These are phyloP conservation scores for Aspergillus intermedius DNA, from an alignment of 2,329 filamentous ascomycete species.

Conservation along the genomic window DNA sequence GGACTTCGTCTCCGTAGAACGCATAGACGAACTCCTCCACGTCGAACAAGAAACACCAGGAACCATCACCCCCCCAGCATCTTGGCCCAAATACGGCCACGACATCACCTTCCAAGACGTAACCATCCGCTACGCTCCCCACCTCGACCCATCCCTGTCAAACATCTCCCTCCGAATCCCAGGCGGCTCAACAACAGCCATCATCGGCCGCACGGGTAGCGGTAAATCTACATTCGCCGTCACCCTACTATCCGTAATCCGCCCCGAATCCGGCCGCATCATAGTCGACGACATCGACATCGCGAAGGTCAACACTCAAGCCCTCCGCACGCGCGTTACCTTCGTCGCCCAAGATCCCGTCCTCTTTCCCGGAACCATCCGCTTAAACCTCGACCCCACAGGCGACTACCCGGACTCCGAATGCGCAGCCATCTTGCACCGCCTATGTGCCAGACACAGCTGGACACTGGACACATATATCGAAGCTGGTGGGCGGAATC, in stretches of 20 bases:
- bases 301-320: slow-evolving; percentile 52
- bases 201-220: slow-evolving; percentile 72
- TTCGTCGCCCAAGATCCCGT: slow-evolving; percentile 64
- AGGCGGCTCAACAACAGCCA: slow-evolving; percentile 68
- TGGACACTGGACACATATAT: slow-evolving; percentile 53
- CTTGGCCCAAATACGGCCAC: slow-evolving; percentile 68
- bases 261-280: slow-evolving; percentile 51
- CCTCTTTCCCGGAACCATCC: slow-evolving; percentile 56
- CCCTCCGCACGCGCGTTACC: slow-evolving; percentile 55
- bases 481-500: slow-evolving; percentile 55
- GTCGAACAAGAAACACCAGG: slow-evolving; percentile 70
- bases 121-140: slow-evolving; percentile 71
- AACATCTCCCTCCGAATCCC: slow-evolving; percentile 68
- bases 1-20: slow-evolving; percentile 85
- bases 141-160: slow-evolving; percentile 65
- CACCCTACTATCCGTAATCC: slow-evolving; percentile 51
- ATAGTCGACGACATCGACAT: slow-evolving; percentile 57
- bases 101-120: slow-evolving; percentile 71
- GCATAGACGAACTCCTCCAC: slow-evolving; percentile 73
- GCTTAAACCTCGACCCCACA: slow-evolving; percentile 57
- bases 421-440: slow-evolving; percentile 48
- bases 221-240: slow-evolving; percentile 74
- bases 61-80: slow-evolving; percentile 60
- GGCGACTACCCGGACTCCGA: slow-evolving; percentile 51
- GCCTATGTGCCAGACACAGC: slow-evolving; percentile 49